These are phyloP conservation scores for Rhizoclosmatium sp. DNA, from an alignment of 192 early-diverging fungal genomes.

Conservation along the genomic window DNA sequence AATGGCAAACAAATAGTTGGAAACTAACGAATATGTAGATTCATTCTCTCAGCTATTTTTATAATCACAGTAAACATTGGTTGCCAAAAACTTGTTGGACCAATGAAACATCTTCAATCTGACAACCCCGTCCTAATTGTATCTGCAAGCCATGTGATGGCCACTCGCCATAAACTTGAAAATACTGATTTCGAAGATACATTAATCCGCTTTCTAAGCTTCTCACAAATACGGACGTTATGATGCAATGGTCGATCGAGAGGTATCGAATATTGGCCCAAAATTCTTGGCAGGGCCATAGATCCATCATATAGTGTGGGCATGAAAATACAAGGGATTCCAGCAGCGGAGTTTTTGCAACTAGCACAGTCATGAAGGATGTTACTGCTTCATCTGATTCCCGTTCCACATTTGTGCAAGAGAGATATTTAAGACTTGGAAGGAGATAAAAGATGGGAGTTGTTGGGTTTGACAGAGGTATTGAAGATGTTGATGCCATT, in stretches of 20 bases:
- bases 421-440: background rate
- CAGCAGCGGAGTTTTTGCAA: background rate
- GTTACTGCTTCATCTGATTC: conserved; percentile 16
- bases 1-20: no score
- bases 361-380: conserved; percentile 16
- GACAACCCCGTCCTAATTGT: conserved; percentile 13
- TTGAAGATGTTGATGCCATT: background rate
- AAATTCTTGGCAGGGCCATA: conserved; percentile 25
- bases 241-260: background rate
- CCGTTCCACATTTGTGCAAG: conserved; percentile 21
- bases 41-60: no score
- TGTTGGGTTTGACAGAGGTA: background rate
- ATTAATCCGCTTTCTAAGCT: background rate
- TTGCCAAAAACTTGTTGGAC: conserved; percentile 2
- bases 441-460: background rate
- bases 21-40: no score
- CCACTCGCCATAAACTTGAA: background rate
- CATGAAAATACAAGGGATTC: conserved; percentile 21
- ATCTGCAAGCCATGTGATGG: background rate
- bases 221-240: conserved; percentile 11
- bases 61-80: background rate
- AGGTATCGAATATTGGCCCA: conserved; percentile 7
- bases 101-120: conserved; percentile 5
- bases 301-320: conserved; percentile 31
- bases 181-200: background rate